phyloP scores from a whole-genome alignment of 31 red algal species.

The Asparagopsis taxiformis region DNA sequence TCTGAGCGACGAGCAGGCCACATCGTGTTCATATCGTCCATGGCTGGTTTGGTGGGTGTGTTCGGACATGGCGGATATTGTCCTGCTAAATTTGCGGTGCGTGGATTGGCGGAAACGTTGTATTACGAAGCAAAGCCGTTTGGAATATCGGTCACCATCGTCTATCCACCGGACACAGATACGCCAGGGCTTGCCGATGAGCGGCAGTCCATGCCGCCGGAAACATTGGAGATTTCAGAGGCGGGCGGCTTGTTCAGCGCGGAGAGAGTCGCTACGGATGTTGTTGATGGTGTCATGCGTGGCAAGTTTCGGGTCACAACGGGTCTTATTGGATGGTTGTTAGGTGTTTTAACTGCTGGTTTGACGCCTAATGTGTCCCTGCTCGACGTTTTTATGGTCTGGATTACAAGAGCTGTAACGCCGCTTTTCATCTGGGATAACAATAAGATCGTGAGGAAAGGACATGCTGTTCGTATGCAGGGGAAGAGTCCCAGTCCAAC shows the following conservation, averaged over 20 bases:
- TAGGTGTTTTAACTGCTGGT: conserved; percentile 65
- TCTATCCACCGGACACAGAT: conserved; percentile 91
- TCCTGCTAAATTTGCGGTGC: conserved; percentile 85
- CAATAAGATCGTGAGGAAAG: conserved; percentile 19
- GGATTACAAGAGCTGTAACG: conserved; percentile 35
- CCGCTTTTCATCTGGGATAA: conserved; percentile 57
- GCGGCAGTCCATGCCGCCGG: conserved; percentile 69
- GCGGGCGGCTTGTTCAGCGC: conserved; percentile 64
- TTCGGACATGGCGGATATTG: conserved; percentile 79
- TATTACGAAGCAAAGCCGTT: conserved; percentile 78
- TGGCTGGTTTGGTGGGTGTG: conserved; percentile 76
- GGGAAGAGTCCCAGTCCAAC: background rate
- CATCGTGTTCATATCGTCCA: conserved; percentile 72
- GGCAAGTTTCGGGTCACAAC: conserved; percentile 45
- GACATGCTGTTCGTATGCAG: conserved; percentile 15
- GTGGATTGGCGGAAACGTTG: conserved; percentile 85
- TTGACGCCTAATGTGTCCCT: conserved; percentile 38
- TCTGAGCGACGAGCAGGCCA: conserved; percentile 24
- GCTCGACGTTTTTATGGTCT: conserved; percentile 41
- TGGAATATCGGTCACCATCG: conserved; percentile 71
- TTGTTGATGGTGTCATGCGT: conserved; percentile 42
- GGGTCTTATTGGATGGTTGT: conserved; percentile 60
- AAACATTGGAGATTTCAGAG: conserved; percentile 67
- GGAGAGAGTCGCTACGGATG: conserved; percentile 51
- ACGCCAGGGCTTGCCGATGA: conserved; percentile 81